These are phyloP conservation scores for Psidium guajava DNA, from an alignment of 345 rosid species.

Conservation along the genomic window DNA sequence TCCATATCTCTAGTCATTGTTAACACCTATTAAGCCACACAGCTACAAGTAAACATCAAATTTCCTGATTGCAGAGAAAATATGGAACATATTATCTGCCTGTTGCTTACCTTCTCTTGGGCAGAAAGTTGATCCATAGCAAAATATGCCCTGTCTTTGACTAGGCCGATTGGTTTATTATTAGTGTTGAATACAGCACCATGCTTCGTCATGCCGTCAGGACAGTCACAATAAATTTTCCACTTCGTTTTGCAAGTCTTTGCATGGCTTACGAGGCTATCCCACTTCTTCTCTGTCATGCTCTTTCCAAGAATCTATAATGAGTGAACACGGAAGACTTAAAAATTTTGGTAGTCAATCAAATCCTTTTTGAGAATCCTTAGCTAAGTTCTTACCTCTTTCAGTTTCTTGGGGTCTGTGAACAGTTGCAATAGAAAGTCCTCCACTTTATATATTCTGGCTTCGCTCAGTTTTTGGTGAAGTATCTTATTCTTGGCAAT, in stretches of 20 bases:
- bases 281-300: neutral
- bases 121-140: neutral
- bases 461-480: slow-evolving; percentile 61
- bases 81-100: neutral
- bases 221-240: neutral
- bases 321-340: neutral
- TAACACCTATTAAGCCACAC: neutral
- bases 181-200: neutral
- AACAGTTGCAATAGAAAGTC: slow-evolving; percentile 59
- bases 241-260: neutral
- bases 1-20: neutral
- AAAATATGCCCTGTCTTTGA: neutral
- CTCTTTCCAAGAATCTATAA: neutral
- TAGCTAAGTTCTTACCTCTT: neutral
- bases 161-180: neutral
- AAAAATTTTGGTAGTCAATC: accelerated
- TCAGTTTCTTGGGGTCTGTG: slow-evolving; percentile 19
- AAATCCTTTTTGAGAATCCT: neutral
- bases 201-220: neutral
- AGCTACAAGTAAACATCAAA: neutral
- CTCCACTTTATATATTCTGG: slow-evolving; percentile 54
- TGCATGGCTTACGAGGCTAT: neutral
- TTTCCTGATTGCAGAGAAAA: neutral
- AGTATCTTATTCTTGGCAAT: slow-evolving; percentile 72
- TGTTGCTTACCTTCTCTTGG: neutral